phyloP scores from a whole-genome alignment of 73 alveolate species.

The Stentor coeruleus region DNA sequence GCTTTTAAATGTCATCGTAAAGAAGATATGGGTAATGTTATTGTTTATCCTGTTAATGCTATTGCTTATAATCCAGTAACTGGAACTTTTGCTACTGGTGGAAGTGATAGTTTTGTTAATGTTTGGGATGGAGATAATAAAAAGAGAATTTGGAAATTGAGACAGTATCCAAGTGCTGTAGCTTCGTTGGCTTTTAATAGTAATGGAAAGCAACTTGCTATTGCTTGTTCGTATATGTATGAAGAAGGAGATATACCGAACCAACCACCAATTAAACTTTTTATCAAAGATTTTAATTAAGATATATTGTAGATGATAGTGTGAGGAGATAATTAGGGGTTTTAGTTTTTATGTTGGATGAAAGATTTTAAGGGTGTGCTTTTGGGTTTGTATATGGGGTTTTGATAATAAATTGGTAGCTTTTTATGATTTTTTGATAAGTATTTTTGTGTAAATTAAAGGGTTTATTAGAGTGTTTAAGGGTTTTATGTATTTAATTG shows the following conservation, averaged over 20 bases:
- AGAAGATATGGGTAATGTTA: slow-evolving; percentile 35
- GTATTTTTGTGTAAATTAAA: no score
- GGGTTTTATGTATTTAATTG: no score
- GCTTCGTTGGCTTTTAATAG: slow-evolving; percentile 8
- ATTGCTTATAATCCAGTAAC: slow-evolving; percentile 62
- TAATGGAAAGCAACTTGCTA: slow-evolving; percentile 6
- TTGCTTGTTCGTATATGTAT: slow-evolving; percentile 25
- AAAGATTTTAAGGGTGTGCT: no score
- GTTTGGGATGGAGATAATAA: slow-evolving; percentile 61
- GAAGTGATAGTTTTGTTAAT: slow-evolving; percentile 65
- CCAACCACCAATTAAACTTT: slow-evolving; percentile 11
- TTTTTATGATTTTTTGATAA: no score
- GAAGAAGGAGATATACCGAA: slow-evolving; percentile 31
- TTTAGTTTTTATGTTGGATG: no score
- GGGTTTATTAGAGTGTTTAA: no score
- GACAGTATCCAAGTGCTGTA: slow-evolving; percentile 25
- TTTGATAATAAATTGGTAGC: no score
- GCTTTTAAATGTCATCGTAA: slow-evolving; percentile 74
- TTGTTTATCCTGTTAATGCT: slow-evolving; percentile 68
- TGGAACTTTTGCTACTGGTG: slow-evolving; percentile 71
- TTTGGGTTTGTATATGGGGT: no score
- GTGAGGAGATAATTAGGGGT: no score
- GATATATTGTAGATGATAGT: no score
- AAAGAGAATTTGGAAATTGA: slow-evolving; percentile 46
- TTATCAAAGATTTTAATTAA: slow-evolving; percentile 12